A percentile compares a stretch with the other conserved stretches of the same genome.
Evolutionary conservation across 164 flowering plant species (phyloP).

Genomic region (Tetracentron sinense): DNA sequence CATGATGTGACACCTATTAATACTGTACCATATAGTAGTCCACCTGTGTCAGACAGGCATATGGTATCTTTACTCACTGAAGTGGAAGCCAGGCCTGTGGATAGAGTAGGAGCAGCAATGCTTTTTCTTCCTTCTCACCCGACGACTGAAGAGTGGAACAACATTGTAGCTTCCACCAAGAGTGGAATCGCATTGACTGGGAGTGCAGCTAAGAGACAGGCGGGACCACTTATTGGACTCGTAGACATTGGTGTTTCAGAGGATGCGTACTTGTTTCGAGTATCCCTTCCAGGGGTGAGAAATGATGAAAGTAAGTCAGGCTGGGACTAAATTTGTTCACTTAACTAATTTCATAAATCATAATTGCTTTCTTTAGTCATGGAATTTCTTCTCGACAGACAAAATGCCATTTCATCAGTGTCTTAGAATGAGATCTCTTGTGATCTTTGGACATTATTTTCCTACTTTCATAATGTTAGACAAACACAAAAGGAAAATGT

Average conservation of each 20-base stretch:
- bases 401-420: too few relatives aligned
- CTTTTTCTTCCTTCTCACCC: conserved; percentile 51
- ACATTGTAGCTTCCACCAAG: conserved; percentile 33
- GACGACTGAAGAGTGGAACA: conserved; percentile 36
- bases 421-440: too few relatives aligned
- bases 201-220: conserved; percentile 44
- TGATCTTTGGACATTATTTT: background rate
- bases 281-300: conserved; percentile 73
- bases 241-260: conserved; percentile 61
- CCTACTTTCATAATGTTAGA: too few relatives aligned
- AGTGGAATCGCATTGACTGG: conserved; percentile 55
- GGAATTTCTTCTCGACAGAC: background rate
- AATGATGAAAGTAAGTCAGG: conserved; percentile 59
- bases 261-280: conserved; percentile 59
- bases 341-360: background rate
- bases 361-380: background rate
- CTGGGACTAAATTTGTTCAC: background rate
- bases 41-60: conserved; percentile 8
- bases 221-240: conserved; percentile 56
- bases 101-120: conserved; percentile 32
- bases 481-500: too few relatives aligned
- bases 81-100: conserved; percentile 8
- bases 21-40: conserved; percentile 27
- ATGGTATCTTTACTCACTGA: conserved; percentile 7
- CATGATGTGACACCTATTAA: conserved; percentile 28